Conservation (phyloP, 1,284 basidiomycete genomes). For the Sporisorium reilianum region DNA sequence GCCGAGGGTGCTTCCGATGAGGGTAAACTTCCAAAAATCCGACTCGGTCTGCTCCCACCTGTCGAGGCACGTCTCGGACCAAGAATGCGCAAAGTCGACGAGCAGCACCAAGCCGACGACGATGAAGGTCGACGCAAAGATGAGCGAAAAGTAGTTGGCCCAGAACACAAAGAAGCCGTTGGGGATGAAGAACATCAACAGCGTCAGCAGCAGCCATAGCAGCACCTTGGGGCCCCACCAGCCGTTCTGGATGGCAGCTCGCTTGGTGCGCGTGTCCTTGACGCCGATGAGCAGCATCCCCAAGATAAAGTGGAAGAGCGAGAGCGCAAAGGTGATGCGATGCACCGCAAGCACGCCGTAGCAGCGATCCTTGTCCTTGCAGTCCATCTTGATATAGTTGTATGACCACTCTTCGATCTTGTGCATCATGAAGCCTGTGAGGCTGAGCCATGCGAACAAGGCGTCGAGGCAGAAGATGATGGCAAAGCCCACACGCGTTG, state of each 20-base stretch:
- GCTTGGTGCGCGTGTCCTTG: constrained; percentile 86
- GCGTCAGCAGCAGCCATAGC: constrained; percentile 82
- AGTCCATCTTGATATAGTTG: constrained; percentile 98
- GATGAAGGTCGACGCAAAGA: constrained; percentile 94
- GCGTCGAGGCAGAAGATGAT: constrained; percentile 96
- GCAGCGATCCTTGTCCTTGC: constrained; percentile 84
- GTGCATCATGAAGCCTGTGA: constrained; percentile 86
- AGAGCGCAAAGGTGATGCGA: constrained; percentile 93
- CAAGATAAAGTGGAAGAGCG: constrained; percentile 87
- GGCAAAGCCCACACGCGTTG: constrained; percentile 95
- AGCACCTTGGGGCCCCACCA: constrained; percentile 99
- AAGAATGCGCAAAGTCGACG: constrained; percentile 98
- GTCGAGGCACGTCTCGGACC: constrained; percentile 96
- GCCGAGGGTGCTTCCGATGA: constrained; percentile 89
- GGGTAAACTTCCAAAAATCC: constrained; percentile 94
- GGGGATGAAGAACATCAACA: constrained; percentile 89
- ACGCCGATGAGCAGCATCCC: constrained; percentile 85
- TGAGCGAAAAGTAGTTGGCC: constrained; percentile 90
- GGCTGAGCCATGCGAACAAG: constrained; percentile 96
- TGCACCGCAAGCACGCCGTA: constrained; percentile 98
- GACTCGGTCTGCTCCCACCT: constrained; percentile 90
- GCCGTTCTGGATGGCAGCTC: constrained; percentile 95
- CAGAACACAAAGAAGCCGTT: constrained; percentile 95
- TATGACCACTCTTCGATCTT: constrained; percentile 92
- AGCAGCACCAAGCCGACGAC: constrained; percentile 93